A percentile compares a stretch with the other conserved stretches of the same genome.
Conservation (phyloP, 768 basidiomycete species). For the Neoboletus brunneissimus region DNA sequence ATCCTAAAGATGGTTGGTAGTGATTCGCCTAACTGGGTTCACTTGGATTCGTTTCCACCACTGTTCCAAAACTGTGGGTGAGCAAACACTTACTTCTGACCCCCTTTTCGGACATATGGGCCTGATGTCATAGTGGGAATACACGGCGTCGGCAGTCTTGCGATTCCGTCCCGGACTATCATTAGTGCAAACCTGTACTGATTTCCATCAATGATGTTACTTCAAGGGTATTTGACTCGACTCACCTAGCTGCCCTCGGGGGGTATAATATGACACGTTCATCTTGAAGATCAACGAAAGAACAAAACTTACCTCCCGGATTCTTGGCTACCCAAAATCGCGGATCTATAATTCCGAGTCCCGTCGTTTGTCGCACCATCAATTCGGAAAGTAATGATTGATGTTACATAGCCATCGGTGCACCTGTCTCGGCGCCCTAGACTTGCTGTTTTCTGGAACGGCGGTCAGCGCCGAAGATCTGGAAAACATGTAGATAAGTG, state of each 20-base stretch:
- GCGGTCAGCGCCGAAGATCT: neutral
- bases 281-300: constrained; percentile 86
- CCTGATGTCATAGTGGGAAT: neutral
- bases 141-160: neutral
- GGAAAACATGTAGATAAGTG: neutral
- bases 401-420: no score
- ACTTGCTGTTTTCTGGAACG: neutral
- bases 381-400: no score
- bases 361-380: neutral
- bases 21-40: no score
- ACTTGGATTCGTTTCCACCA: neutral
- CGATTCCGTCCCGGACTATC: neutral
- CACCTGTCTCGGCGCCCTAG: no score
- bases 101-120: no score
- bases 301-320: constrained; percentile 69
- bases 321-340: constrained; percentile 51
- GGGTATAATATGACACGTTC: constrained; percentile 93
- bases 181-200: no score
- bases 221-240: neutral
- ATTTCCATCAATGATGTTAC: no score
- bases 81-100: neutral
- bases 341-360: no score
- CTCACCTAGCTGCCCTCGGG: constrained; percentile 23
- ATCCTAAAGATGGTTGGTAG: no score
- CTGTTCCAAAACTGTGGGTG: no score